Conservation (phyloP, 305 asterid genomes). For the Plantago rigida region DNA sequence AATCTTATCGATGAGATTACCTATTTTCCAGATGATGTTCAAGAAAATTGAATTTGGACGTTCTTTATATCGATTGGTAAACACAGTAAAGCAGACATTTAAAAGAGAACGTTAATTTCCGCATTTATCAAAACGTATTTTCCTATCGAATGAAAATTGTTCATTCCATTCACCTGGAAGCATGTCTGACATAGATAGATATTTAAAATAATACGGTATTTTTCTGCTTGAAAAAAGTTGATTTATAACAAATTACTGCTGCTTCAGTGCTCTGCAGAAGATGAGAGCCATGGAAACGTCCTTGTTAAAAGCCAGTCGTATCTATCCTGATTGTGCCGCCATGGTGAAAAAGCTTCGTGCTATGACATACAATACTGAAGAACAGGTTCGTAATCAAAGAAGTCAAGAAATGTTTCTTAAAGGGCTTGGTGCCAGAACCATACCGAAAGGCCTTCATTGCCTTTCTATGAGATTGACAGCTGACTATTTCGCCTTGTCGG, state of each 20-base stretch:
- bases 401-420: constrained; percentile 62
- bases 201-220: constrained; percentile 7
- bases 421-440: constrained; percentile 76
- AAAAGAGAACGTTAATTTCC: no score
- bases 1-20: no score
- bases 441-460: constrained; percentile 84
- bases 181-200: constrained; percentile 9
- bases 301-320: constrained; percentile 56
- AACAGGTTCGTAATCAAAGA: constrained; percentile 58
- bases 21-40: no score
- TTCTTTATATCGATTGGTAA: no score
- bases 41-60: no score
- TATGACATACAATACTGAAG: constrained; percentile 75
- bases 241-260: constrained; percentile 21
- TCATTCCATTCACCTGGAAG: constrained; percentile 4
- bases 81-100: no score
- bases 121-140: no score
- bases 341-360: constrained; percentile 77
- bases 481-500: constrained; percentile 59
- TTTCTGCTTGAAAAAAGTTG: constrained; percentile 17
- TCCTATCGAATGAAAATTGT: no score
- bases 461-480: constrained; percentile 79
- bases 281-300: constrained; percentile 80
- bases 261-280: constrained; percentile 76
- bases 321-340: constrained; percentile 78